Evolutionary conservation across 148 eudicot genomes (phyloP).

Genomic region (Salicornia ramosissima): DNA sequence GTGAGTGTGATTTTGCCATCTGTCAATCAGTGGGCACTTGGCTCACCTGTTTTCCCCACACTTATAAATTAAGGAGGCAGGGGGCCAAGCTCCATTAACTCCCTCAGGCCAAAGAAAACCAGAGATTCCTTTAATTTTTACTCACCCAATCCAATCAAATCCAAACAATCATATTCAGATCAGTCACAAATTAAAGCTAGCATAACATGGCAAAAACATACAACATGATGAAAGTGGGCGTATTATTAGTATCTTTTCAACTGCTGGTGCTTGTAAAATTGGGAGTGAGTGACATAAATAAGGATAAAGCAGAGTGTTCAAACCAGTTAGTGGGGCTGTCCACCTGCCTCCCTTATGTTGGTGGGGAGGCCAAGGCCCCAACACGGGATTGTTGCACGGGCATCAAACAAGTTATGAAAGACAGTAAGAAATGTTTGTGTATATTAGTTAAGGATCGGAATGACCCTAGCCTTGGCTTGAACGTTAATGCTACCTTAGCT

Average conservation of each 20-base stretch:
- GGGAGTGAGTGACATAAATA: constrained; percentile 31
- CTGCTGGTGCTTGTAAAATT: constrained; percentile 21
- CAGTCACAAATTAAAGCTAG: too few species aligned
- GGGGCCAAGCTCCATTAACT: background rate
- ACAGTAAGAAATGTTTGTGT: constrained; percentile 63
- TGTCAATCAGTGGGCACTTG: constrained; percentile 14
- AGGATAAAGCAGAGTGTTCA: constrained; percentile 56
- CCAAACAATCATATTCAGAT: too few species aligned
- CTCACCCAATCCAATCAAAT: too few species aligned
- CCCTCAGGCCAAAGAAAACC: background rate
- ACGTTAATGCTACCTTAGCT: constrained; percentile 68
- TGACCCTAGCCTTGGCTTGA: constrained; percentile 69
- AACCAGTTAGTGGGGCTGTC: constrained; percentile 43
- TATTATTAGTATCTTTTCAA: background rate
- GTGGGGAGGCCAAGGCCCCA: constrained; percentile 48
- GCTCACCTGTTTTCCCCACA: background rate
- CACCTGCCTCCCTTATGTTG: constrained; percentile 56
- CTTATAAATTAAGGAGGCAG: too few species aligned
- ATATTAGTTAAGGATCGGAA: constrained; percentile 61
- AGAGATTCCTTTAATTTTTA: too few species aligned
- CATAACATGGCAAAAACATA: constrained; percentile 21
- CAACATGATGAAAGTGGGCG: background rate
- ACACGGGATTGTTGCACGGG: constrained; percentile 60
- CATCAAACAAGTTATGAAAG: constrained; percentile 43
- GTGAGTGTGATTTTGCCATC: constrained; percentile 4